Evolutionary conservation across 1,139 yeast species (phyloP).

Genomic region (Geotrichum macrosporum): DNA sequence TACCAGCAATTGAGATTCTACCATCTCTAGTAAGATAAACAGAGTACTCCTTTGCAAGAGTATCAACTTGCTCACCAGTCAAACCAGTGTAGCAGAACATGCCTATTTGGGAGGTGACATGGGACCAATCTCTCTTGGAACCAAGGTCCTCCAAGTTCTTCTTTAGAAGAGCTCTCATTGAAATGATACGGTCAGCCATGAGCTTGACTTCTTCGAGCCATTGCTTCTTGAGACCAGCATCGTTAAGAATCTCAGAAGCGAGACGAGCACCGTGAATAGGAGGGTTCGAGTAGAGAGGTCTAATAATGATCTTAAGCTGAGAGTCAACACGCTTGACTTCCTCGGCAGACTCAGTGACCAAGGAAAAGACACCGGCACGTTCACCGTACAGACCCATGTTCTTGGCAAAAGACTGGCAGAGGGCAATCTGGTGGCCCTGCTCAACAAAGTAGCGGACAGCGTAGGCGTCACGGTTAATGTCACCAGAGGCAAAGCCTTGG

Average conservation of each 20-base stretch:
- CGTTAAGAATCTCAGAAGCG: conserved; percentile 70
- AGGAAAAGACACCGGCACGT: conserved; percentile 85
- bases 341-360: conserved; percentile 38
- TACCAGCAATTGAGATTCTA: conserved; percentile 91
- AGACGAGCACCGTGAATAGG: conserved; percentile 96
- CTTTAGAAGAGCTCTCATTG: conserved; percentile 70
- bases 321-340: conserved; percentile 50
- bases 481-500: conserved; percentile 95
- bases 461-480: conserved; percentile 75
- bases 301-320: conserved; percentile 70
- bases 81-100: conserved; percentile 97
- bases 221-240: conserved; percentile 60
- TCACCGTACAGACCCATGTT: conserved; percentile 98
- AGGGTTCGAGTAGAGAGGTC: conserved; percentile 88
- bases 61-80: conserved; percentile 68
- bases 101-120: conserved; percentile 86
- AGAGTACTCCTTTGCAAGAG: conserved; percentile 72
- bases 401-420: conserved; percentile 97
- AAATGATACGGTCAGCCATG: conserved; percentile 80
- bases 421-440: conserved; percentile 41
- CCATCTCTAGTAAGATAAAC: conserved; percentile 69
- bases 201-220: conserved; percentile 84
- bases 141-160: conserved; percentile 56
- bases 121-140: conserved; percentile 92
- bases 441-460: conserved; percentile 80